Evolutionary conservation across 371 early-diverging fungal genomes (phyloP).

Genomic region (Saksenaea oblongispora): DNA sequence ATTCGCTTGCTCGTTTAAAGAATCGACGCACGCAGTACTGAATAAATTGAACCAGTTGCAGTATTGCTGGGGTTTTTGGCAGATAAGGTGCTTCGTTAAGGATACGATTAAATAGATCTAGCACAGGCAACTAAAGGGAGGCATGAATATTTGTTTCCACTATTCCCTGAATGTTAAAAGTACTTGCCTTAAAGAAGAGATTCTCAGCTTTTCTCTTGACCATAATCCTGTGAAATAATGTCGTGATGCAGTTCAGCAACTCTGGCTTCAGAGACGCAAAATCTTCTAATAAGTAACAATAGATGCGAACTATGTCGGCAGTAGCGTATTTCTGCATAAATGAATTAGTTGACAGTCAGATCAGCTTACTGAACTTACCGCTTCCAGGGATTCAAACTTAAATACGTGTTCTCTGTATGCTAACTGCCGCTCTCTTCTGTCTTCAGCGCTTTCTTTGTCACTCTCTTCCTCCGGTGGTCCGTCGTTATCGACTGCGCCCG

Average conservation of each 20-base stretch:
- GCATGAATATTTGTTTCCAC: not conserved
- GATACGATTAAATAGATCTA: conserved; percentile 68
- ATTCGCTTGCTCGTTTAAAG: conserved; percentile 50
- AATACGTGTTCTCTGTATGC: conserved; percentile 55
- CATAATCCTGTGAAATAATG: conserved; percentile 70
- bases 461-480: not conserved
- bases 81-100: conserved; percentile 25
- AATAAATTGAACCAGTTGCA: conserved; percentile 56
- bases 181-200: conserved; percentile 58
- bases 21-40: conserved; percentile 54
- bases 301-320: conserved; percentile 52
- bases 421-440: conserved; percentile 21
- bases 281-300: conserved; percentile 53
- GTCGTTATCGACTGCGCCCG: conserved; percentile 1
- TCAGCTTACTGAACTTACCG: conserved; percentile 33
- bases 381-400: conserved; percentile 59
- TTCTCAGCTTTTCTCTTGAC: conserved; percentile 60
- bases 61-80: conserved; percentile 32
- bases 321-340: conserved; percentile 52
- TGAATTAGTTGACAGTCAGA: not conserved
- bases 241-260: conserved; percentile 53
- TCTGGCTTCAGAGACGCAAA: conserved; percentile 49
- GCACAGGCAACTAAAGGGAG: conserved; percentile 43
- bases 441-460: conserved; percentile 32
- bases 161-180: not conserved